Conservation (phyloP, 1,139 yeast species). For the Kodamaea derodonti region DNA sequence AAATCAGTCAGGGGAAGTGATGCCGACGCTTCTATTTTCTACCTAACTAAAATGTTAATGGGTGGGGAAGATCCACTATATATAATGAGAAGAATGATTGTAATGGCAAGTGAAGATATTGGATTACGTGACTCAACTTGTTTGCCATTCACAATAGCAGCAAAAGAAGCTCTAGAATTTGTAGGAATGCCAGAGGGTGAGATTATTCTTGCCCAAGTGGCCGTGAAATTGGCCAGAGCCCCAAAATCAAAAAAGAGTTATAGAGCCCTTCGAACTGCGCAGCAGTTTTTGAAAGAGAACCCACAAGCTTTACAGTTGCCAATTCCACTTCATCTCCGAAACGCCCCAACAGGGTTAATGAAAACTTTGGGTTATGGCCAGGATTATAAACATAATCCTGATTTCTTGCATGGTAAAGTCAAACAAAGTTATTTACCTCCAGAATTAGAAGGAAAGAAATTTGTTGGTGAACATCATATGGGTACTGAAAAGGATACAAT, state of each 20-base stretch:
- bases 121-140: constrained; percentile 81
- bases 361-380: constrained; percentile 80
- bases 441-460: constrained; percentile 30
- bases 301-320: constrained; percentile 63
- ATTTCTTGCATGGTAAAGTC: constrained; percentile 66
- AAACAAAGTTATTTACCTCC: constrained; percentile 68
- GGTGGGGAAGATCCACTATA: constrained; percentile 95
- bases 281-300: constrained; percentile 50
- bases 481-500: constrained; percentile 27
- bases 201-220: constrained; percentile 84
- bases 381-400: constrained; percentile 85
- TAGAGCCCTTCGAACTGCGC: constrained; percentile 69
- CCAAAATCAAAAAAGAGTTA: constrained; percentile 83
- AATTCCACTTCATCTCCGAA: constrained; percentile 78
- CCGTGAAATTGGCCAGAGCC: constrained; percentile 81
- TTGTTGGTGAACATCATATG: constrained; percentile 39
- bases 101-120: constrained; percentile 89
- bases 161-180: constrained; percentile 83
- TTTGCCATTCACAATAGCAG: constrained; percentile 80
- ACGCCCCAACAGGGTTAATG: constrained; percentile 93
- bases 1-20: constrained; percentile 85
- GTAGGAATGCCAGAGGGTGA: constrained; percentile 98
- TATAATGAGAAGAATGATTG: constrained; percentile 86
- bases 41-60: constrained; percentile 78
- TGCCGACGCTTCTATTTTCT: constrained; percentile 85